Conservation (phyloP, 352 stramenopile species). For the Phytophthora capsici region DNA sequence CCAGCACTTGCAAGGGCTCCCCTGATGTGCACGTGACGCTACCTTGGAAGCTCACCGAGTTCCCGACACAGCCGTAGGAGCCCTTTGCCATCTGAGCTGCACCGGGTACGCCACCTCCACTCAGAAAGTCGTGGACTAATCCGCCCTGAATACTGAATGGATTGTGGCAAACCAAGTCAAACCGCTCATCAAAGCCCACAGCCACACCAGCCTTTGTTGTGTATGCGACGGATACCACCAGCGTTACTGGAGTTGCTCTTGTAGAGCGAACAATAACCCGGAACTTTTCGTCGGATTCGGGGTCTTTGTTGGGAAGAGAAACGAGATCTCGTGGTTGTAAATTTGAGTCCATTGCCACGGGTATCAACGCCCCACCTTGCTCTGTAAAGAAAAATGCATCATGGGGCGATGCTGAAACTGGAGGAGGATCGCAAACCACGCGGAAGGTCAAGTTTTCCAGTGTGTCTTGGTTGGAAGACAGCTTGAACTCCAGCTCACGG, state of each 20-base stretch:
- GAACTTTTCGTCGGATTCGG: slow-evolving; percentile 50
- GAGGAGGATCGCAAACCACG: slow-evolving; percentile 58
- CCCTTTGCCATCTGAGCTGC: slow-evolving; percentile 44
- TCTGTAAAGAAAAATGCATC: slow-evolving; percentile 73
- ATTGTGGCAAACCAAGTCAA: slow-evolving; percentile 66
- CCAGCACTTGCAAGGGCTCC: slow-evolving; percentile 60
- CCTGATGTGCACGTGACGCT: slow-evolving; percentile 57
- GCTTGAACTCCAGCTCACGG: slow-evolving; percentile 62
- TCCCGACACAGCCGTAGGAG: slow-evolving; percentile 68
- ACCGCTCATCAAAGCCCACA: slow-evolving; percentile 71
- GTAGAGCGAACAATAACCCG: slow-evolving; percentile 67
- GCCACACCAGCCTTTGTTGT: slow-evolving; percentile 69
- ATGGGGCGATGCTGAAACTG: slow-evolving; percentile 39
- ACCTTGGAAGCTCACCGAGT: slow-evolving; percentile 65
- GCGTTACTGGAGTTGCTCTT: slow-evolving; percentile 43
- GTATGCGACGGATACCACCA: slow-evolving; percentile 67
- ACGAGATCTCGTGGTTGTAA: slow-evolving; percentile 61
- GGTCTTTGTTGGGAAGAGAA: slow-evolving; percentile 46
- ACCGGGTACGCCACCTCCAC: slow-evolving; percentile 38
- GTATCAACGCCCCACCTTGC: slow-evolving; percentile 43
- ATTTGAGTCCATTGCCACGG: slow-evolving; percentile 51
- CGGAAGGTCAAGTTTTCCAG: slow-evolving; percentile 63
- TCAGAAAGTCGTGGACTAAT: slow-evolving; percentile 75
- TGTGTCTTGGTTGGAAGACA: slow-evolving; percentile 73
- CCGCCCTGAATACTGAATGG: slow-evolving; percentile 62